Evolutionary conservation across 2,329 filamentous ascomycete species (phyloP), one percentile per base, ranked within the genome.

Genomic region (Cladosporium oxysporum): DNA sequence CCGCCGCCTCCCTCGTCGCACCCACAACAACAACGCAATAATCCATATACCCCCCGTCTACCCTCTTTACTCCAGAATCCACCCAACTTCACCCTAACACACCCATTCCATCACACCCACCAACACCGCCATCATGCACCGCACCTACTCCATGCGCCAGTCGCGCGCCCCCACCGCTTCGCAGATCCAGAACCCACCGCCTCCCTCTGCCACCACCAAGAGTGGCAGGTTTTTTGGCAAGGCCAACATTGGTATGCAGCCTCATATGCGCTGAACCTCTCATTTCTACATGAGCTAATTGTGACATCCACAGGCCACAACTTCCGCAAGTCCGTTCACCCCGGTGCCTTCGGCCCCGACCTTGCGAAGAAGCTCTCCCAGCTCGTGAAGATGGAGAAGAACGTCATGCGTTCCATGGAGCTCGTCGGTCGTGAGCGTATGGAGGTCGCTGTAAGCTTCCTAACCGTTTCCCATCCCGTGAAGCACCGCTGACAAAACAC

Each of bases 361-460:
- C 89, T 99, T 66, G 91, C 95, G 66, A 97, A 97, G 87, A 99
- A 99, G 87, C 89, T 99, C 69, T 92, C 93, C 49, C 92, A 96
- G 83, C 87, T 99, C 62, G 95, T 99, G 70, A 99, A 99, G 88
- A 99, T 99, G 95, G 95, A 99, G 84, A 99, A 99, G 89, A 98
- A 99, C 78, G 92, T 97, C 66, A 99, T 99, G 95, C 92, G 95
- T 80, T 97, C 93, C 79, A 89, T 98, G 85, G 95, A 99, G 79
- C 86, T 92, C 59, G 95, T 98, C 63, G 93, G 93, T 55, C 90
- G 93, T 76, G 95, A 99, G 85, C 90, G 95, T 74, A 98, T 98
- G 93, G 95, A 98, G 76, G 94, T 97, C 71, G 95, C 95, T 76
- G 93, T 97, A 91, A 76, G 92, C 86, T 37, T 53, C n/a, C 37